Conservation (phyloP, 1,284 basidiomycete genomes). For the Sporisorium reilianum region DNA sequence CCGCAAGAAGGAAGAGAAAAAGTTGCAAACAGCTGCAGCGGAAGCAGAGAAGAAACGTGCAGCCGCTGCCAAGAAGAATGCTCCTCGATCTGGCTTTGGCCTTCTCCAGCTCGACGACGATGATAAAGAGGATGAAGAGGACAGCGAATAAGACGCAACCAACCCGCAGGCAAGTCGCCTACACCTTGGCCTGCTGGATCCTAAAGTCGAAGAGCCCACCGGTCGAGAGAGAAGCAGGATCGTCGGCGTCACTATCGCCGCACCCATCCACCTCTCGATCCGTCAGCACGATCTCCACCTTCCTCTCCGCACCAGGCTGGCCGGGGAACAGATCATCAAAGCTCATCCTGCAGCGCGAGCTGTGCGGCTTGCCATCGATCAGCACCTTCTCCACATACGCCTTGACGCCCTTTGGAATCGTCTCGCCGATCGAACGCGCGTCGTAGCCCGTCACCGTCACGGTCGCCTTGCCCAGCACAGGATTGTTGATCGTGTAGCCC, state of each 20-base stretch:
- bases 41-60: constrained; percentile 29
- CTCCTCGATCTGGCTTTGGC: constrained; percentile 24
- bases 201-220: constrained; percentile 37
- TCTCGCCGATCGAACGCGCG: constrained; percentile 20
- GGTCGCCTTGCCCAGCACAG: constrained; percentile 47
- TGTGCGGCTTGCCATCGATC: constrained; percentile 44
- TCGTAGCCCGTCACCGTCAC: constrained; percentile 55
- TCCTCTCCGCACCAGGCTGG: constrained; percentile 18
- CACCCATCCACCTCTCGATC: constrained; percentile 37
- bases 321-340: constrained; percentile 52
- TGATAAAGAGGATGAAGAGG: constrained; percentile 24
- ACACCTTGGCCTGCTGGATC: neutral
- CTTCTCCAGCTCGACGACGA: constrained; percentile 32
- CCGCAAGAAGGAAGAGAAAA: constrained; percentile 46
- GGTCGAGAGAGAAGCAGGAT: constrained; percentile 39
- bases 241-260: constrained; percentile 16
- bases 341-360: constrained; percentile 43
- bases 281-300: constrained; percentile 42
- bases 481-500: constrained; percentile 55
- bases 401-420: constrained; percentile 36
- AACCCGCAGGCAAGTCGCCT: neutral
- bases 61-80: constrained; percentile 22
- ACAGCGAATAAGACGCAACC: constrained; percentile 18
- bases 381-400: constrained; percentile 37
- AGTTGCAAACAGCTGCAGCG: constrained; percentile 17